Evolutionary conservation across 2,329 filamentous ascomycete genomes (phyloP), one percentile per base, ranked within the genome.

Genomic region (Xylariaceae sp.): DNA sequence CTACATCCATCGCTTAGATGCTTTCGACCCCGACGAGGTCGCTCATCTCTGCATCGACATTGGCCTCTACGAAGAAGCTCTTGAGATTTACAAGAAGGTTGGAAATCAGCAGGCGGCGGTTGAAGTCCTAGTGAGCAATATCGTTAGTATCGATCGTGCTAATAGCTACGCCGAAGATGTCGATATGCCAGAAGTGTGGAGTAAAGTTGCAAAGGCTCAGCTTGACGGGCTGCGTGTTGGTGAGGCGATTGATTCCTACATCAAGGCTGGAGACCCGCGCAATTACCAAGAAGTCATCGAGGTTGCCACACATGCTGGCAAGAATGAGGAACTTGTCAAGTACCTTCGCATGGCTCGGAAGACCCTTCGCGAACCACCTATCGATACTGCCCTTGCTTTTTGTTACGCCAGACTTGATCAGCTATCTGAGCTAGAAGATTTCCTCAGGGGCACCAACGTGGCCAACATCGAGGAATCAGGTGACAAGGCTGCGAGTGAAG

Each of bases 81-180:
- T 99, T 60, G 90, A 96, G 73, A 94, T 99, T 60, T 95, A 90
- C 80, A 97, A 97, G 83, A 99, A 99, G 81, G 88, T 91, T 59
- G 85, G 87, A 66, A 90, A 95, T 71, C 90, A 95, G 70, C 77
- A 81, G 47, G 87, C 88, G 44, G 94, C 95, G 30, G 88, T 89
- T 61, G 87, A 92, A 57, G 94, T 99, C 30, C 83, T 99, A 5
- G 89, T 99, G 22, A 94, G 99, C 65, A 86, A 99, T 65, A 85
- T 99, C 62, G 92, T 99, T 64, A 96, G 90, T 78, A 97, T 99
- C 62, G 95, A 99, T 68, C 88, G 94, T 55, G 94, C 94, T 5
- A 91, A 96, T 66, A 89, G 90, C 39, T 99, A 94, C 66, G 95
- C 94, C 15, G 94, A 99, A 64, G 87, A 91, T 56, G 89, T 99